These are phyloP conservation scores for Zygosaccharomyces lentus DNA, from an alignment of 805 yeast species.

Conservation along the genomic window DNA sequence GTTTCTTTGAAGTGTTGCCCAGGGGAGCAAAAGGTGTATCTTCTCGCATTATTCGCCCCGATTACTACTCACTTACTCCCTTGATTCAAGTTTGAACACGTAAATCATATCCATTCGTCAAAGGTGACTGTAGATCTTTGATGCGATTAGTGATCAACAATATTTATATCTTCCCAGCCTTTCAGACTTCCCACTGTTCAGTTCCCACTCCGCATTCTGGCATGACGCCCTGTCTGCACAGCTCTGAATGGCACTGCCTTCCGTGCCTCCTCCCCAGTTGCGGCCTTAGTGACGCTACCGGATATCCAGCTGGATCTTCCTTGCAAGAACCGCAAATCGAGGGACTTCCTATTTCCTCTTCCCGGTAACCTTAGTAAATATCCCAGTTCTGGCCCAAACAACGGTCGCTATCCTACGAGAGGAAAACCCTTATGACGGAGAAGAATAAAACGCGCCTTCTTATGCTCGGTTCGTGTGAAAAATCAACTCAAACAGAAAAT, in stretches of 20 bases:
- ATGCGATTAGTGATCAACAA: neutral
- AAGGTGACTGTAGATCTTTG: neutral
- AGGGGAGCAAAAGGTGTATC: no score
- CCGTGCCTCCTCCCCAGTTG: no score
- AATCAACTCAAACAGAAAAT: conserved; percentile 3
- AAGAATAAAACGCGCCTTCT: neutral
- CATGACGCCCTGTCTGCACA: no score
- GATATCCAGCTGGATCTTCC: neutral
- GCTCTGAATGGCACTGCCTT: no score
- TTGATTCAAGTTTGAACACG: conserved; percentile 1
- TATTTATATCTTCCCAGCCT: no score
- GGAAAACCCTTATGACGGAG: neutral
- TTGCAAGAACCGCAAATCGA: neutral
- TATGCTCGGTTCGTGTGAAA: conserved; percentile 2
- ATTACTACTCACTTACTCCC: neutral
- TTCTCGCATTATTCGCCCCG: no score
- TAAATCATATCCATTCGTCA: neutral
- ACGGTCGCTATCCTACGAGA: neutral
- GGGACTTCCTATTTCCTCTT: neutral
- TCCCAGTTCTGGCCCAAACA: conserved; percentile 1
- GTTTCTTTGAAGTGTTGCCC: neutral
- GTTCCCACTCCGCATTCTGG: no score
- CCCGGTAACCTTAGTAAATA: neutral
- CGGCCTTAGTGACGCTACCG: no score
- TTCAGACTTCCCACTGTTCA: no score